Base-by-base conservation (phyloP, 148 eudicot genomes). In the Salicornia ramosissima region DNA sequence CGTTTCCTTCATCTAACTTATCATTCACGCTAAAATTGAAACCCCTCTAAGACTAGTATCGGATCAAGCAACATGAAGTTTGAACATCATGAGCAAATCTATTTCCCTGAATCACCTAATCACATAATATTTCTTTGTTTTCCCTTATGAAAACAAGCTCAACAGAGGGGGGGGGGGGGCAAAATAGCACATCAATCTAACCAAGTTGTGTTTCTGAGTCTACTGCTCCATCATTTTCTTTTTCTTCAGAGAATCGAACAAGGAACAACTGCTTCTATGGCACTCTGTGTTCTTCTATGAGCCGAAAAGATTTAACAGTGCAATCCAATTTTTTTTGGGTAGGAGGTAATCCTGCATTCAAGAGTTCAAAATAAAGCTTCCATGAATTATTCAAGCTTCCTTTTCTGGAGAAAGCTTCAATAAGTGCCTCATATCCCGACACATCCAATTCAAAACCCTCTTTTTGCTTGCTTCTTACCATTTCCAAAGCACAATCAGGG, bases 361-460 rank as follows among this genome's bases (percentile, higher is more conserved):
- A 60, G 7, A 91, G 80, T 73, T 86, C 83, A 60, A 71, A 60
- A 67, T 80, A 88, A 72, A 85, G 65, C 43, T 68, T 70, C 24
- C 61, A 18, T 4, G 94, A 94, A 61, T 58, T 78, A 80, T 45
- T 70, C 91, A 88, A 81, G 72, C 81, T 84, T 49, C 79, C 71
- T 68, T 78, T 75, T 76, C 77, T 83, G 75, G 90, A 83, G 69
- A 78, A 81, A 29, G 85, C 88, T 71, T 84, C 69, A 46, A 91
- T 91, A 7, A 91, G 63, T 47, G 78, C 81, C 51, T 77, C 73
- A 30, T 88, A 88, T 54, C 83, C 86, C 5, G 67, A 68, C 47
- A 88, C 69, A 77, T 88, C 88, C 80, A 86, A 56, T 50, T 76
- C 39, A 55, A 82, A 76, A 52, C 85, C 87, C 61, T 70, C 79